These are phyloP conservation scores for Euphorbia lathyris DNA, from an alignment of 345 rosid species.

Conservation along the genomic window DNA sequence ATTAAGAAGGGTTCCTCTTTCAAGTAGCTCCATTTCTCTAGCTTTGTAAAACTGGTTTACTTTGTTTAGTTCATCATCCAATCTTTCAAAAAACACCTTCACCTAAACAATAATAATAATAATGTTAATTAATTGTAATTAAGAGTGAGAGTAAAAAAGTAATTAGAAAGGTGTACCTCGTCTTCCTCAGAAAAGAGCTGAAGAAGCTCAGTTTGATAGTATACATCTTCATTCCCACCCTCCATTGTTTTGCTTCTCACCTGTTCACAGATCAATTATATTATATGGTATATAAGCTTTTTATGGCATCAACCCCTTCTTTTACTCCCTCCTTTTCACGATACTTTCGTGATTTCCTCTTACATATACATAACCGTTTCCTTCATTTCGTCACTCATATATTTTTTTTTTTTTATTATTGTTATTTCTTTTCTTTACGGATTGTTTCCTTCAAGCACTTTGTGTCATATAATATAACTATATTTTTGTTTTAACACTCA, in stretches of 20 bases:
- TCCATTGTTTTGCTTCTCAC: conserved; percentile 52
- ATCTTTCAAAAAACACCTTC: conserved; percentile 54
- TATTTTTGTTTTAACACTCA: no score
- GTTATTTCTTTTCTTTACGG: no score
- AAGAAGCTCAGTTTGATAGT: conserved; percentile 77
- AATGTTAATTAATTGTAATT: no score
- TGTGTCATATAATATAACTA: no score
- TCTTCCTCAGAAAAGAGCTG: conserved; percentile 93
- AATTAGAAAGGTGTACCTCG: conserved; percentile 58
- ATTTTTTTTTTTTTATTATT: not conserved
- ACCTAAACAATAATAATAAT: conserved; percentile 39
- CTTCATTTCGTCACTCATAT: conserved; percentile 37
- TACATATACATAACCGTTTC: conserved; percentile 35
- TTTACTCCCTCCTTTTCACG: conserved; percentile 40
- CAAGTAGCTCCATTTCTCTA: conserved; percentile 72
- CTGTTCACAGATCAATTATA: conserved; percentile 33
- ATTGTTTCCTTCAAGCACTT: no score
- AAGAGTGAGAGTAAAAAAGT: no score
- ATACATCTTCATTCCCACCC: conserved; percentile 44
- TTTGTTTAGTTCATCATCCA: conserved; percentile 78
- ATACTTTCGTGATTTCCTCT: conserved; percentile 51
- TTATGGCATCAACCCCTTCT: not conserved
- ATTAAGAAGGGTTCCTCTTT: conserved; percentile 68
- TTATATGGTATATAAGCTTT: not conserved
- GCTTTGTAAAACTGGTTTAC: conserved; percentile 80